Base-by-base conservation (phyloP, 768 basidiomycete genomes). In the Boletus rex-veris region DNA sequence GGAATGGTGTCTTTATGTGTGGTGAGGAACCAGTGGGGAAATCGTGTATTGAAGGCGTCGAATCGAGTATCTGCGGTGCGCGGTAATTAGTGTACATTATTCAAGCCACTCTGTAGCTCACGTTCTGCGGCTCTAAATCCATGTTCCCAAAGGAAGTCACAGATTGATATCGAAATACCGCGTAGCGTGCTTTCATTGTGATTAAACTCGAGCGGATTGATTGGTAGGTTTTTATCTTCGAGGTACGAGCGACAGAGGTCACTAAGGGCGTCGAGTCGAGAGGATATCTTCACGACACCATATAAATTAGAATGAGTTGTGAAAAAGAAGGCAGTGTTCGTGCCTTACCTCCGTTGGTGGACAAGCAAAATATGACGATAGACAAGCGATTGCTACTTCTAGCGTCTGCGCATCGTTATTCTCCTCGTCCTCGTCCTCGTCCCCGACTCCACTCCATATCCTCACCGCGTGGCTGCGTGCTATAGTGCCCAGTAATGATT, bases 11-110 rank as follows among this genome's bases (percentile, higher is more conserved):
- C 65, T 52, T 74, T 81, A 59, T 78, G 69, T 1, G 74, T 73
- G 2, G 71, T 73, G 19, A 87, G 73, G 60, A 85, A 83, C 50
- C 70, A 63, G 57, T 85, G 84, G 16, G 85, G 84, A 56, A 84
- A 85, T 44, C 79, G 77, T 55, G 82, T 80, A 46, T 72, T 62
- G n/a, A 82, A 69, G 33, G 73, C 57, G 48, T 74, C 68, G 59
- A 79, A 82, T 14, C 61, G 62, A n/a, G 62, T 40, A 5, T 65
- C 78, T 79, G 55, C 24, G 21, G 37, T 40, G 28, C 35, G 33
- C 43, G 15, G 40, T 42, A 28, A 51, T 53, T 26, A 58, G 40
- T 35, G 37, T 11, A 46, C 15, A 15, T 15, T 37, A 18, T 31
- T 44, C 45, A 3, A 26, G 37, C 39, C 8, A 15, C 15, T 40